Percentiles rank a stretch among this genome's conserved stretches.
These are phyloP conservation scores for Sporothrix luriei DNA, from an alignment of 2,329 filamentous ascomycete species.

Conservation along the genomic window DNA sequence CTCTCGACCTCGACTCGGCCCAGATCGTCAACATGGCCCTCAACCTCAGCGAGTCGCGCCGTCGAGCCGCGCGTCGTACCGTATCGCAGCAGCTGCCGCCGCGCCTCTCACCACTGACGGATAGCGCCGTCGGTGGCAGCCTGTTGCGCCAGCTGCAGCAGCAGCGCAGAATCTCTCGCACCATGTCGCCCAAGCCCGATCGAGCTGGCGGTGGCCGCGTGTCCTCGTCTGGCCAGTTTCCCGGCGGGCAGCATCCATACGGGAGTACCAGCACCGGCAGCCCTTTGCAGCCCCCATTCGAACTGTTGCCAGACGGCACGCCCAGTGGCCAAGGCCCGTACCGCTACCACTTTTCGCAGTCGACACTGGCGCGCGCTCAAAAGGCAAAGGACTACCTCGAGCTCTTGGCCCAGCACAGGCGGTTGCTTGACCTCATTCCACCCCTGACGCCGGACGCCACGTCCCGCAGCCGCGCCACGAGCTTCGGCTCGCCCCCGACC, in stretches of 20 bases:
- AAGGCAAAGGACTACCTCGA: slow-evolving; percentile 86
- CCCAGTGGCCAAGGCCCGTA: slow-evolving; percentile 45
- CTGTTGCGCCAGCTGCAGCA: slow-evolving; percentile 71
- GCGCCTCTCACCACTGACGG: slow-evolving; percentile 55
- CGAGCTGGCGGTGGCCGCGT: slow-evolving; percentile 43
- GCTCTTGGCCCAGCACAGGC: slow-evolving; percentile 79
- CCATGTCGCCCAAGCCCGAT: slow-evolving; percentile 60
- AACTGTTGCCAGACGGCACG: slow-evolving; percentile 43
- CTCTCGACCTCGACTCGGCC: slow-evolving; percentile 71
- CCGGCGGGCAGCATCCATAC: slow-evolving; percentile 37
- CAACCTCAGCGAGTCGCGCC: slow-evolving; percentile 79
- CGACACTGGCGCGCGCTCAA: slow-evolving; percentile 78
- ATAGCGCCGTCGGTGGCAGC: slow-evolving; percentile 59
- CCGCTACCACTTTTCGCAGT: slow-evolving; percentile 71
- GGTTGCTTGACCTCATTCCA: slow-evolving; percentile 75
- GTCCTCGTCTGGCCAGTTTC: slow-evolving; percentile 6
- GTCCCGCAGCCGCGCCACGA: slow-evolving; percentile 46
- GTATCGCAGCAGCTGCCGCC: slow-evolving; percentile 56
- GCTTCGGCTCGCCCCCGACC: slow-evolving; percentile 48
- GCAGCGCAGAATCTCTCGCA: slow-evolving; percentile 65
- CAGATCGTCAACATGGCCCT: slow-evolving; percentile 93
- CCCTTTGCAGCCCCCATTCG: slow-evolving; percentile 48
- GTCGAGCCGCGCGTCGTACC: slow-evolving; percentile 62
- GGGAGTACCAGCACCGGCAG: slow-evolving; percentile 48
- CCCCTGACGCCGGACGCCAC: slow-evolving; percentile 60